Conservation (phyloP, 345 rosid genomes). For the Moricandia moricandioides region DNA sequence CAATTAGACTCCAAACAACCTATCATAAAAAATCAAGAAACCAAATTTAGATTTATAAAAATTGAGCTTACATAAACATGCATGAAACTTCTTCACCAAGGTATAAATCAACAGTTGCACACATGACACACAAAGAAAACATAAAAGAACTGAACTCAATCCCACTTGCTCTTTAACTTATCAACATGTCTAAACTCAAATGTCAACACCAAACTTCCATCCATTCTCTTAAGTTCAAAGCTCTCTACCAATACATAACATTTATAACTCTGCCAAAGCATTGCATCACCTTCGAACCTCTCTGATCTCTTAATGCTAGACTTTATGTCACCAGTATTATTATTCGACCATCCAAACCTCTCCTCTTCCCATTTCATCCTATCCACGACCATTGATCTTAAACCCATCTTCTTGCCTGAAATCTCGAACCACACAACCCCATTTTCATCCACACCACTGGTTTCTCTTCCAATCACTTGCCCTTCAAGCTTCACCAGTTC, state of each 20-base stretch:
- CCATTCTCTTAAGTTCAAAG: constrained; percentile 57
- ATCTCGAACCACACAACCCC: constrained; percentile 46
- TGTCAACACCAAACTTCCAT: constrained; percentile 45
- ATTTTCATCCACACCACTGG: constrained; percentile 17
- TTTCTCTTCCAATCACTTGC: not conserved
- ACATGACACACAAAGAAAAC: not conserved
- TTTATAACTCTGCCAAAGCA: constrained; percentile 47
- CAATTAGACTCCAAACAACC: no score
- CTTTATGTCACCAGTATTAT: no score
- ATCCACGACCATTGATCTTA: constrained; percentile 43
- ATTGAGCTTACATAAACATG: not conserved
- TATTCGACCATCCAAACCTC: constrained; percentile 48
- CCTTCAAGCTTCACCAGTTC: constrained; percentile 43
- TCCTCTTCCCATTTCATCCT: constrained; percentile 57
- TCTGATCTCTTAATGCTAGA: constrained; percentile 35
- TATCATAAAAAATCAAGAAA: not conserved
- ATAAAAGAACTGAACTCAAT: not conserved
- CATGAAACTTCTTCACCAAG: not conserved
- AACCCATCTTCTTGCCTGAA: constrained; percentile 38
- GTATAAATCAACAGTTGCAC: not conserved
- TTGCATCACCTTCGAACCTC: constrained; percentile 12
- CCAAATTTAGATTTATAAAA: not conserved
- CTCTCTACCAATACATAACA: constrained; percentile 65
- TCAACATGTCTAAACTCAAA: constrained; percentile 53
- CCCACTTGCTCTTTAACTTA: constrained; percentile 43